A percentile compares a stretch with the other conserved stretches of the same genome.
These are phyloP conservation scores for Pichia sp. DNA, from an alignment of 1,139 yeast species.

Conservation along the genomic window DNA sequence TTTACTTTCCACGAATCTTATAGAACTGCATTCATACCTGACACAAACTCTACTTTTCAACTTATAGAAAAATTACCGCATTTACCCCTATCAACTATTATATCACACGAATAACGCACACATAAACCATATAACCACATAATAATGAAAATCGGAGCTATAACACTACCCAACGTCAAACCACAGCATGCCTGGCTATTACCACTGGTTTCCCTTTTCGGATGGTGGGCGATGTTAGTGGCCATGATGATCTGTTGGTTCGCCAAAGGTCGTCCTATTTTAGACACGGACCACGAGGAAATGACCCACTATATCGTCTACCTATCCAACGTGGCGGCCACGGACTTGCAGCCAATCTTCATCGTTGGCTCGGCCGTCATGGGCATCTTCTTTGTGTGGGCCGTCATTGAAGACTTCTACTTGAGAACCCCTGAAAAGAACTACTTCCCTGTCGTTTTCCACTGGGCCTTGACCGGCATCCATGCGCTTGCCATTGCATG, in stretches of 20 bases:
- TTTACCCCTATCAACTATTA: not conserved
- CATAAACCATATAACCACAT: no score
- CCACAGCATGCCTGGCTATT: conserved; percentile 38
- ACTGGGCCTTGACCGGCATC: conserved; percentile 45
- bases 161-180: conserved; percentile 25
- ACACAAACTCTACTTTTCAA: no score
- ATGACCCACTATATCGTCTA: conserved; percentile 50
- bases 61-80: no score
- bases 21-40: no score
- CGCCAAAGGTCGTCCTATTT: conserved; percentile 73
- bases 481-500: conserved; percentile 51
- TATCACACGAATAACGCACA: not conserved
- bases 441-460: conserved; percentile 49
- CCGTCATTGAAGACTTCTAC: conserved; percentile 56
- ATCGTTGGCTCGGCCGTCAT: conserved; percentile 79
- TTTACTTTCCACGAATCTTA: no score
- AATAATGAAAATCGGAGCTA: conserved; percentile 23
- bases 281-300: conserved; percentile 53
- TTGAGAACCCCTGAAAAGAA: conserved; percentile 50
- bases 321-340: conserved; percentile 84
- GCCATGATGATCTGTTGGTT: conserved; percentile 74
- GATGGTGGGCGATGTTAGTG: conserved; percentile 80
- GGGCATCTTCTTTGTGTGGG: conserved; percentile 72
- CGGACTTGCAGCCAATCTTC: conserved; percentile 78
- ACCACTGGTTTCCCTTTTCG: conserved; percentile 54